Conservation (phyloP, 1,139 yeast species). For the Sporopachydermia cereana region DNA sequence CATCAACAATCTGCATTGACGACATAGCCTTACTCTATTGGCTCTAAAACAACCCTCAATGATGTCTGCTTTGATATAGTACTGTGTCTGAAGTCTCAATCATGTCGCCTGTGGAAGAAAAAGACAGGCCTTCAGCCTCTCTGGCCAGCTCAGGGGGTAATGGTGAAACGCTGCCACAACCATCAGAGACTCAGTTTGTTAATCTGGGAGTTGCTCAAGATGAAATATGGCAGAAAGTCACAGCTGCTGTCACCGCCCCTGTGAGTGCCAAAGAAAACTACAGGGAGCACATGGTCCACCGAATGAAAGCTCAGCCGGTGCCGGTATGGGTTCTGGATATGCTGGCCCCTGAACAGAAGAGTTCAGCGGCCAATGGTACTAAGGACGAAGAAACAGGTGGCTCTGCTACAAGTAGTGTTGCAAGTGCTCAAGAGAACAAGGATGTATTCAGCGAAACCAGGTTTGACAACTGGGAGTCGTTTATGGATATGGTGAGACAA, state of each 20-base stretch:
- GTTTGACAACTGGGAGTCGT: neutral
- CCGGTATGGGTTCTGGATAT: conserved; percentile 3
- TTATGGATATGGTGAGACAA: conserved; percentile 6
- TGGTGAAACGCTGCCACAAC: too few relatives aligned
- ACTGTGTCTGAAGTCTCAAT: too few relatives aligned
- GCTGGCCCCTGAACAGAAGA: neutral
- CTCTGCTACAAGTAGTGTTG: neutral
- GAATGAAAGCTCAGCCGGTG: conserved; percentile 3
- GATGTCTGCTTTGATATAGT: too few relatives aligned
- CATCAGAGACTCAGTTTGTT: too few relatives aligned
- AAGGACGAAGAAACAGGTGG: neutral
- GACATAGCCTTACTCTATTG: too few relatives aligned
- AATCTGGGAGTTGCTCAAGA: neutral
- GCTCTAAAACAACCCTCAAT: too few relatives aligned
- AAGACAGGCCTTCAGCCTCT: too few relatives aligned
- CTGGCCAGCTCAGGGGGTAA: too few relatives aligned
- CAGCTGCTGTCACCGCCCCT: neutral
- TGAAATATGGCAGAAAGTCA: conserved; percentile 4
- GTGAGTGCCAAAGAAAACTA: neutral
- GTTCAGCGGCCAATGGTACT: neutral
- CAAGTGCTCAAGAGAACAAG: neutral
- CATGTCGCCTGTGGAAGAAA: too few relatives aligned
- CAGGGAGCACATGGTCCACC: conserved; percentile 2
- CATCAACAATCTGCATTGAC: too few relatives aligned
- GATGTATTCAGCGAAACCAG: neutral